Percentiles rank a stretch among this genome's conserved stretches.
phyloP scores from a whole-genome alignment of 2,329 filamentous ascomycete species.

The Calonectria hawksworthii region DNA sequence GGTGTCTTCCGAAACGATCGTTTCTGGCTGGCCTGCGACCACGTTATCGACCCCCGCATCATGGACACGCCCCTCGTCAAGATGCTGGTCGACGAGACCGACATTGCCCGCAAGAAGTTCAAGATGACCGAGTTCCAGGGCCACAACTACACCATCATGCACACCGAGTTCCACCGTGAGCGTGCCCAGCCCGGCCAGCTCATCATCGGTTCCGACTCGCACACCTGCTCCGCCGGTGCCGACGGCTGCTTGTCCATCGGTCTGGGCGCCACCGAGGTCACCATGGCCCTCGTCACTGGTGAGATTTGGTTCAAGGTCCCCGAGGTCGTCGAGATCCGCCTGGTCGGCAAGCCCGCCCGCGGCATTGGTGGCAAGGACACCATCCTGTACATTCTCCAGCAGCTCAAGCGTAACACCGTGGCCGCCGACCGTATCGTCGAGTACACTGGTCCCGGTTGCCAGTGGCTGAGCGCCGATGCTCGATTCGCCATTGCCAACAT shows the following conservation, averaged over 20 bases:
- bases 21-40: constrained; percentile 65
- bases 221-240: constrained; percentile 60
- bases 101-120: constrained; percentile 54
- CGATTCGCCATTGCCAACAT: constrained; percentile 63
- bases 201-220: constrained; percentile 59
- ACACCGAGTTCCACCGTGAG: constrained; percentile 61
- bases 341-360: constrained; percentile 1
- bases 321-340: constrained; percentile 13
- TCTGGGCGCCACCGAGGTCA: constrained; percentile 57
- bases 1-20: constrained; percentile 64
- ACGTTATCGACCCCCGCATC: constrained; percentile 61
- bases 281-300: constrained; percentile 9
- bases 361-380: constrained; percentile 61
- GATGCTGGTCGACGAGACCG: constrained; percentile 52
- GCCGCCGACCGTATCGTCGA: constrained; percentile 60
- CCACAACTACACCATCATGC: constrained; percentile 57
- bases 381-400: constrained; percentile 58
- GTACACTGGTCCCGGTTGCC: constrained; percentile 57
- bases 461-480: constrained; percentile 56
- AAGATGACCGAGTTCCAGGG: constrained; percentile 56
- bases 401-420: constrained; percentile 61
- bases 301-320: constrained; percentile 15
- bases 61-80: constrained; percentile 52
- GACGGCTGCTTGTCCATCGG: constrained; percentile 59
- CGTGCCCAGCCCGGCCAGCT: constrained; percentile 60